These are phyloP conservation scores for Pseudogymnoascus sp. DNA, from an alignment of 2,329 filamentous ascomycete genomes.

Conservation along the genomic window DNA sequence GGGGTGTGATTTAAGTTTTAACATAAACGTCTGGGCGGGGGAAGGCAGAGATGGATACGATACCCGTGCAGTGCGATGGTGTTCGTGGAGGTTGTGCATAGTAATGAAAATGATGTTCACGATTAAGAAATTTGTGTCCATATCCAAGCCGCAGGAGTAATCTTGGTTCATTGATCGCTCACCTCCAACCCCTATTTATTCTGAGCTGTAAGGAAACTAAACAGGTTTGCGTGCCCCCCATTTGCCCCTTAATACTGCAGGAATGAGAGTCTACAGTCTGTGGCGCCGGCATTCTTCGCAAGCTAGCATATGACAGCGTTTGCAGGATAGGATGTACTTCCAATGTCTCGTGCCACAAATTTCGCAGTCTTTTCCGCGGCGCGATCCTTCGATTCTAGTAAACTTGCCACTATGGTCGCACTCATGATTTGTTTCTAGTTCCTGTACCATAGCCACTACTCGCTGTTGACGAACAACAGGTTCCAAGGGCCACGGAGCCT, in stretches of 20 bases:
- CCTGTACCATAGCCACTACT: slow-evolving; percentile 15
- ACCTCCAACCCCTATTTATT: no score
- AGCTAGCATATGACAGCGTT: slow-evolving; percentile 17
- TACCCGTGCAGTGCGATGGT: background rate
- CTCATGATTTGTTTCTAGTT: slow-evolving; percentile 16
- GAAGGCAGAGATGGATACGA: background rate
- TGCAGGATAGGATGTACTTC: slow-evolving; percentile 18
- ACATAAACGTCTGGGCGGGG: background rate
- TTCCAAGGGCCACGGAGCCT: slow-evolving; percentile 14
- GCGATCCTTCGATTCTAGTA: slow-evolving; percentile 13
- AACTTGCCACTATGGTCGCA: slow-evolving; percentile 17
- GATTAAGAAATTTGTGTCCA: background rate
- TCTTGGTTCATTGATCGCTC: background rate
- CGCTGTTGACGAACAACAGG: slow-evolving; percentile 16
- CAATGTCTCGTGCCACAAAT: slow-evolving; percentile 15
- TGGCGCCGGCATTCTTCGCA: slow-evolving; percentile 15
- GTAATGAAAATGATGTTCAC: background rate
- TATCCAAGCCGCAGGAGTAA: background rate
- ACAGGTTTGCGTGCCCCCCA: no score
- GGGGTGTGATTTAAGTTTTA: background rate
- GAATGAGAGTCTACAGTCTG: background rate
- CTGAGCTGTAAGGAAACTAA: no score
- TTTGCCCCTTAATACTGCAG: no score
- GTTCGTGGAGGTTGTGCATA: background rate
- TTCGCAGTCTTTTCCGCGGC: slow-evolving; percentile 14